Base-by-base conservation (phyloP, 176 grass and related monocot genomes). In the Phragmites australis region DNA sequence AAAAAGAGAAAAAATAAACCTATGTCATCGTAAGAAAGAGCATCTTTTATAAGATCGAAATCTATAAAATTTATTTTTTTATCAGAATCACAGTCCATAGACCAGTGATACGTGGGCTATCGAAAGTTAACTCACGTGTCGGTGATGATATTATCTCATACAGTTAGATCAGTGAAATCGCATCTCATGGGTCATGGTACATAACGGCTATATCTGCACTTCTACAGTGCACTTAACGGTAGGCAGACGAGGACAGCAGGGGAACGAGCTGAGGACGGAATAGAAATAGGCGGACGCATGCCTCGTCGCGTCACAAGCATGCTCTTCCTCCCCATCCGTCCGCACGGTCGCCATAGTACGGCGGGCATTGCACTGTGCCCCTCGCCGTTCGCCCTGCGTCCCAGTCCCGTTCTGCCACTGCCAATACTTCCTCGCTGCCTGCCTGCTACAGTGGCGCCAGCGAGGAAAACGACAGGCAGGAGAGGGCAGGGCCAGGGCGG, bases 121-220 rank as follows among this genome's bases (percentile, higher is more conserved):
- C n/a, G n/a, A n/a, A n/a, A n/a, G n/a, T n/a, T n/a, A n/a, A n/a
- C n/a, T n/a, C n/a, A n/a, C n/a, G n/a, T n/a, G n/a, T n/a, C n/a
- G n/a, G n/a, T n/a, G n/a, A n/a, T n/a, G n/a, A n/a, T n/a, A n/a
- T n/a, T n/a, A n/a, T n/a, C n/a, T n/a, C n/a, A n/a, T n/a, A n/a
- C n/a, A n/a, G n/a, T n/a, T n/a, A n/a, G n/a, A n/a, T n/a, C n/a
- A n/a, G n/a, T n/a, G n/a, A n/a, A n/a, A n/a, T 23, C 53, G 53
- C 9, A 25, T 55, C 53, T 23, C 21, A 23, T 9, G 53, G 53
- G 53, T 9, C n/a, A 56, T n/a, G 23, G 68, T 48, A 29, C 62
- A 45, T 71, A 71, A 71, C 69, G 47, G 70, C 70, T 72, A 21
- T 27, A 43, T 47, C 66, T 47, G 41, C 55, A 26, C 22, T 26